These are phyloP conservation scores for Kappamyces sp. DNA, from an alignment of 192 early-diverging fungal species.

Conservation along the genomic window DNA sequence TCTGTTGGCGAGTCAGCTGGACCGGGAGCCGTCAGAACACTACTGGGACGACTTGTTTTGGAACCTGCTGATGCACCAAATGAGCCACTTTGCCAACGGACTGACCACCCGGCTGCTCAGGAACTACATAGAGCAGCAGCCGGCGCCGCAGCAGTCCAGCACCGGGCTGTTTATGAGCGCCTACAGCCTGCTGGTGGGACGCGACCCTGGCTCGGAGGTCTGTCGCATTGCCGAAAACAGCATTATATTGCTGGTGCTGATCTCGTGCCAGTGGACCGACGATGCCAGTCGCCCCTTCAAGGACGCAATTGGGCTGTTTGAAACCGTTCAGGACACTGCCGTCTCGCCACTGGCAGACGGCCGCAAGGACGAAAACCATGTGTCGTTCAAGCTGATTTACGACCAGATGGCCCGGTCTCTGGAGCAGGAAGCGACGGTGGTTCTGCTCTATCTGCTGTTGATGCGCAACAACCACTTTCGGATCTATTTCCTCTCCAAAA, in stretches of 20 bases:
- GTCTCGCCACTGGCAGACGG: conserved; percentile 44
- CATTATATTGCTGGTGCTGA: conserved; percentile 13
- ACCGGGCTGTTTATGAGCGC: conserved; percentile 15
- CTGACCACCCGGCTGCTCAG: conserved; percentile 44
- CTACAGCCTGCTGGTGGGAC: neutral
- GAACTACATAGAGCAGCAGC: conserved; percentile 49
- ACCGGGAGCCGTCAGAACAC: conserved; percentile 29
- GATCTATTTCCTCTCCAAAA: conserved; percentile 65
- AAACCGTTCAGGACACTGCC: conserved; percentile 21
- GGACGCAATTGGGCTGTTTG: conserved; percentile 5
- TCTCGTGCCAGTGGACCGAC: neutral
- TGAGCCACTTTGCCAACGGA: conserved; percentile 54
- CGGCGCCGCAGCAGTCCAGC: conserved; percentile 25
- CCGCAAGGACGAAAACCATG: neutral
- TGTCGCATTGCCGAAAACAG: neutral
- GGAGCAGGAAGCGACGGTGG: conserved; percentile 50
- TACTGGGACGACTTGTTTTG: conserved; percentile 56
- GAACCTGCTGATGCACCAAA: conserved; percentile 50
- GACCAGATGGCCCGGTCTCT: conserved; percentile 22
- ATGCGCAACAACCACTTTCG: conserved; percentile 63
- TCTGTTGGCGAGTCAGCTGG: neutral
- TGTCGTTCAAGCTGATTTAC: conserved; percentile 5
- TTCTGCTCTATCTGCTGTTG: conserved; percentile 62
- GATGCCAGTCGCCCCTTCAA: neutral
- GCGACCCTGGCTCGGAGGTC: no score